Base-by-base conservation (phyloP, 177 flowering plant genomes). In the Telopea speciosissima region DNA sequence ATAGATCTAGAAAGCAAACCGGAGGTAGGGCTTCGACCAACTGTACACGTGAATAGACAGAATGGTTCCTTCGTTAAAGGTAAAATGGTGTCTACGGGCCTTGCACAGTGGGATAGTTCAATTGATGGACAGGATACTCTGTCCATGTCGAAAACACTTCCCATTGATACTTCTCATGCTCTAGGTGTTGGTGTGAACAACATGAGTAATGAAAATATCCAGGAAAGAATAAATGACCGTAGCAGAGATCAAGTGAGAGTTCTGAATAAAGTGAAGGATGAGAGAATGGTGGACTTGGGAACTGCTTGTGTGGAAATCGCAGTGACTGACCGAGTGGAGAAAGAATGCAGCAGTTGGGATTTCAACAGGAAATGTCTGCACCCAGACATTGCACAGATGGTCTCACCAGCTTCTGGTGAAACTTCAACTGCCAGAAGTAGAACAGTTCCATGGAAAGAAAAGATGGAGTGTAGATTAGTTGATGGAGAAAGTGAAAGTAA, bases 401-500 rank as follows among this genome's bases (percentile, higher is more conserved):
- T 61, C 12, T 40, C 73, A 2, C 75, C 74, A 69, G 42, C 62
- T 73, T 79, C 63, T 69, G 65, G 54, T 61, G 76, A 70, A 66
- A 65, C 62, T 19, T 49, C 75, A 24, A 65, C 26, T 24, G 69
- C 67, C 56, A 67, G 63, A 33, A 73, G 68, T 68, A 68, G 73
- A 58, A 19, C 76, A 68, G 21, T 49, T 1, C 49, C 49, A 44
- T 44, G 49, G 49, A 44, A 44, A 44, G 49, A 13, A 13, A 9
- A 44, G 49, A n/a, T n/a, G n/a, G 49, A 14, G 1, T 70, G 52
- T 28, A 31, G 25, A 22, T 56, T 61, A 11, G 68, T 70, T 12
- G 80, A 79, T 40, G 81, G 73, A 22, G 86, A 75, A 68, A 65
- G 36, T 62, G 62, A 44, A 21, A 49, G 59, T 44, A 88, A 85